phyloP scores from a whole-genome alignment of 2,329 filamentous ascomycete species.

The Leptodontidium sp. region DNA sequence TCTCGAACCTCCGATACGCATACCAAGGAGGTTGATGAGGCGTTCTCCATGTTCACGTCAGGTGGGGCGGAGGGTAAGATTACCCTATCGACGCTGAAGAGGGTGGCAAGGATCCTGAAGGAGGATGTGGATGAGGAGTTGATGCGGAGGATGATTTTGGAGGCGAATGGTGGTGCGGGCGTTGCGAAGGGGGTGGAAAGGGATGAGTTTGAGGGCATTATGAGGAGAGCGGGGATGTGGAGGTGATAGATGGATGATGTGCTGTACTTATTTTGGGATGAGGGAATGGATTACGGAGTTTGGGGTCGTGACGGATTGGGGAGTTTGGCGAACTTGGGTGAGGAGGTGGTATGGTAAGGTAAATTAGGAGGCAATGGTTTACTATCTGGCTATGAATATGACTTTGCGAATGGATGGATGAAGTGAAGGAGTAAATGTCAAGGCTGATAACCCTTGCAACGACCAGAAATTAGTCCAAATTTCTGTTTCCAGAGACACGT shows the following conservation, averaged over 20 bases:
- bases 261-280: background rate
- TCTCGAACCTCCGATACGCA: constrained; percentile 60
- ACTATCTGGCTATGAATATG: background rate
- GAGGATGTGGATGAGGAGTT: constrained; percentile 86
- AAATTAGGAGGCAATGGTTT: background rate
- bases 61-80: constrained; percentile 67
- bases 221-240: constrained; percentile 38
- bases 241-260: constrained; percentile 5
- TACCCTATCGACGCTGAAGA: constrained; percentile 78
- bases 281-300: background rate
- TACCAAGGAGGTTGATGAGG: constrained; percentile 77
- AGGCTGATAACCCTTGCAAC: background rate
- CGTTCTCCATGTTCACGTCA: constrained; percentile 81
- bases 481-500: no score
- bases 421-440: background rate
- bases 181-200: constrained; percentile 74
- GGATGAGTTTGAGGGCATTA: constrained; percentile 61
- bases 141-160: constrained; percentile 91
- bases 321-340: background rate
- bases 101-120: constrained; percentile 82
- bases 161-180: constrained; percentile 85
- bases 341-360: background rate
- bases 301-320: background rate
- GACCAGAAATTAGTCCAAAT: no score
- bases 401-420: background rate